Evolutionary conservation across 1,284 basidiomycete species (phyloP), one percentile per base, ranked within the genome.

Genomic region (Cutaneotrichosporon sp.): DNA sequence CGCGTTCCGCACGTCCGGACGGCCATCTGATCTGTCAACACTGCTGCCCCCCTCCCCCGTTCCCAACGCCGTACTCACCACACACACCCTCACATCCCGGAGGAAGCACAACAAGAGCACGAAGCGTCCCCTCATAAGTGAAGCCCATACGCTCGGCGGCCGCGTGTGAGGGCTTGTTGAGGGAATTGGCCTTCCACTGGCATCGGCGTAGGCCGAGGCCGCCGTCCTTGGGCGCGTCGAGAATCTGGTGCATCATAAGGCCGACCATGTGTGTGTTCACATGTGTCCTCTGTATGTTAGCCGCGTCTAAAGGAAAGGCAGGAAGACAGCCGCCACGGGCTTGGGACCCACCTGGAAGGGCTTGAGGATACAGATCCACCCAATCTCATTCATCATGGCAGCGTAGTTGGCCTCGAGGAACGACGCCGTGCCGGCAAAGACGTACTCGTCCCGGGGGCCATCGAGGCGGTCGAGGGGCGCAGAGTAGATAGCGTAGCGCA

Each of bases 231-330:
- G 64, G 59, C 40, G 52, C 34, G 51, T 73, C 69, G 18, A 73
- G 65, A 37, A 67, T 61, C 15, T 61, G 58, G 52, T 69, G 69
- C 62, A 73, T 67, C 22, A 66, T 46, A 26, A 71, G 54, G 4
- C 69, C 70, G 1, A 63, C 62, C 8, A 65, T 62, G 49, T 73
- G 67, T 4, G 70, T 70, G 36, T 68, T 60, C 30, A 70, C 68
- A 52, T 73, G 69, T 1, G 69, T 69, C 14, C 66, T 54, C 67
- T 69, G 55, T 3, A 20, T 23, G 47, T 51, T 33, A 54, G 43
- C 36, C 26, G 22, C 22, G 26, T 22, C 7, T 9, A 26, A 9
- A 21, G 5, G 46, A 22, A 8, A n/a, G 23, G 36, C 14, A 15
- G 30, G 21, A 2, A n/a, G 34, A 22, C 39, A 33, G 10, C 12